These are phyloP conservation scores for Pontederia paniculata DNA, from an alignment of 176 grass and related monocot species.

Conservation along the genomic window DNA sequence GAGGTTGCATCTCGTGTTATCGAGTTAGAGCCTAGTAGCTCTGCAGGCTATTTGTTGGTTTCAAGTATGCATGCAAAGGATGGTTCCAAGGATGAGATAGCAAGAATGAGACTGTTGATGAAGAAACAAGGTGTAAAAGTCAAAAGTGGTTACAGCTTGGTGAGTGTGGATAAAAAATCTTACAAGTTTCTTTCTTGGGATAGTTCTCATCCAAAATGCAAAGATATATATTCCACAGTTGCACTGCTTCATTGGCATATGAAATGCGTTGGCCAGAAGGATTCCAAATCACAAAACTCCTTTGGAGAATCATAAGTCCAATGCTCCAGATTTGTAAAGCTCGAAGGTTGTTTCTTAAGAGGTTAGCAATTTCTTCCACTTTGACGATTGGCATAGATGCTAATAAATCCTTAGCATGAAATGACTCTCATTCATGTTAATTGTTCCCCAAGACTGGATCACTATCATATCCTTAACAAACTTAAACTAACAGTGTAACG, in stretches of 20 bases:
- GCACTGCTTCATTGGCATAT: conserved; percentile 27
- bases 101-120: conserved; percentile 14
- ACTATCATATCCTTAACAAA: too few relatives aligned
- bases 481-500: too few relatives aligned
- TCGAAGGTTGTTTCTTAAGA: too few relatives aligned
- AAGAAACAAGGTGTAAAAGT: conserved; percentile 35
- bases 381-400: too few relatives aligned
- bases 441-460: too few relatives aligned
- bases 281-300: neutral
- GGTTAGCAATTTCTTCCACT: too few relatives aligned
- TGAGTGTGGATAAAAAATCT: conserved; percentile 6
- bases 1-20: conserved; percentile 25
- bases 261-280: conserved; percentile 1
- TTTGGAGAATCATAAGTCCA: neutral
- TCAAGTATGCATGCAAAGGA: conserved; percentile 7
- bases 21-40: conserved; percentile 39
- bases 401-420: too few relatives aligned
- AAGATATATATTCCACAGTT: conserved; percentile 34
- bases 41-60: conserved; percentile 35
- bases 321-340: neutral
- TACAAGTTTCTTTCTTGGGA: conserved; percentile 44
- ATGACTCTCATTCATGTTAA: too few relatives aligned
- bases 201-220: conserved; percentile 25
- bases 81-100: conserved; percentile 2
- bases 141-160: conserved; percentile 24